phyloP scores from a whole-genome alignment of 371 early-diverging fungal genomes.

The Mortierella sp. region DNA sequence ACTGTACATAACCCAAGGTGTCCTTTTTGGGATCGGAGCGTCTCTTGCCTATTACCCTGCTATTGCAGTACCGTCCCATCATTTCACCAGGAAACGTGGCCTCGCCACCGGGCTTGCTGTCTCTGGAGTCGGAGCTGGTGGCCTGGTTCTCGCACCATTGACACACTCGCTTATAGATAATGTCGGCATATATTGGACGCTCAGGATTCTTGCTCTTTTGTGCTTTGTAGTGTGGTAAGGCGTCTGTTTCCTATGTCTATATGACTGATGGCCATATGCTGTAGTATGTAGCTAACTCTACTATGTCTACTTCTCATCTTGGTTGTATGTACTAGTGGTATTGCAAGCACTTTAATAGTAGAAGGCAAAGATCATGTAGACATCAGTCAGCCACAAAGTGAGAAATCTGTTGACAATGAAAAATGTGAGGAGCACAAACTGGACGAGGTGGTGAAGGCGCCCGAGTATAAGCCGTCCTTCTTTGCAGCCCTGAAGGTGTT shows the following conservation, averaged over 20 bases:
- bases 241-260: neutral
- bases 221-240: slow-evolving; percentile 43
- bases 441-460: neutral
- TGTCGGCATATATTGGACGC: slow-evolving; percentile 44
- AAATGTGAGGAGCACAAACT: slow-evolving; percentile 4
- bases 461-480: slow-evolving; percentile 19
- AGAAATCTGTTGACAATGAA: neutral
- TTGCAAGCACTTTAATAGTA: slow-evolving; percentile 30
- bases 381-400: neutral
- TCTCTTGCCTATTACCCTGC: slow-evolving; percentile 70
- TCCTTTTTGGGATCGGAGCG: slow-evolving; percentile 74
- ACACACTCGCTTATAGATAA: slow-evolving; percentile 46
- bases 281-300: neutral
- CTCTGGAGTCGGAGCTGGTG: slow-evolving; percentile 75
- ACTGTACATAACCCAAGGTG: slow-evolving; percentile 46
- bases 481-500: slow-evolving; percentile 41
- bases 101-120: slow-evolving; percentile 75
- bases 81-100: slow-evolving; percentile 68
- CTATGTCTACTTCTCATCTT: neutral
- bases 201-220: slow-evolving; percentile 41
- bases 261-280: neutral
- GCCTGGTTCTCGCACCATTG: slow-evolving; percentile 58
- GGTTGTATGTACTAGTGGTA: slow-evolving; percentile 14
- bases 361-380: slow-evolving; percentile 35
- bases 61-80: slow-evolving; percentile 66